Percentiles rank a stretch among this genome's conserved stretches.
phyloP scores from a whole-genome alignment of 108 stramenopile species.

The Discostella pseudostelligera region DNA sequence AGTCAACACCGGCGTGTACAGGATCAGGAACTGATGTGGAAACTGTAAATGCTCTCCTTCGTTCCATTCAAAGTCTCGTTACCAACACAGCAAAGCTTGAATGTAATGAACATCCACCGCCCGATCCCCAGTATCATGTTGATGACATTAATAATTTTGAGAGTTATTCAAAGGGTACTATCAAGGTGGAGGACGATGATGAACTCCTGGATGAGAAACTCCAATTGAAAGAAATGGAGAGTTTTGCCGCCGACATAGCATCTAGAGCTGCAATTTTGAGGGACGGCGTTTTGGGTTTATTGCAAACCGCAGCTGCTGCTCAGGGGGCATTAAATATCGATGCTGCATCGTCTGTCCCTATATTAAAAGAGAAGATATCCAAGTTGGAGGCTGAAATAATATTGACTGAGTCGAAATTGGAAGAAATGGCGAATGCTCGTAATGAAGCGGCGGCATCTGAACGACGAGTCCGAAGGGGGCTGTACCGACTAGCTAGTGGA shows the following conservation, averaged over 20 bases:
- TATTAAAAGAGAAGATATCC: conserved; percentile 51
- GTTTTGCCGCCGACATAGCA: conserved; percentile 40
- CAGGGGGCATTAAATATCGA: background rate
- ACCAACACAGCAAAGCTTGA: conserved; percentile 11
- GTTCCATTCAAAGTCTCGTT: conserved; percentile 29
- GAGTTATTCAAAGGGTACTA: conserved; percentile 26
- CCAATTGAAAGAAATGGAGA: conserved; percentile 44
- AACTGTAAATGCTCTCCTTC: conserved; percentile 26
- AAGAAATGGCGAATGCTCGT: conserved; percentile 64
- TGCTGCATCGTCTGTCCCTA: conserved; percentile 11
- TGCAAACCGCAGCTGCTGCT: conserved; percentile 25
- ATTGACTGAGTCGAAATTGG: conserved; percentile 29
- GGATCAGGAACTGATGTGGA: conserved; percentile 44
- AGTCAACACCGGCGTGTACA: conserved; percentile 26
- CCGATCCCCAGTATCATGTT: conserved; percentile 20
- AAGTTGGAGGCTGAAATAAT: conserved; percentile 29
- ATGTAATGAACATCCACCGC: conserved; percentile 6
- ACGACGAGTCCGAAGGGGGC: conserved; percentile 68
- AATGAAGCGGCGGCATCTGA: conserved; percentile 71
- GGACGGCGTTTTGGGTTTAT: conserved; percentile 49
- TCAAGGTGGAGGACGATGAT: conserved; percentile 29
- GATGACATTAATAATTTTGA: conserved; percentile 38
- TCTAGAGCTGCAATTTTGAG: conserved; percentile 47
- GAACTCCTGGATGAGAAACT: conserved; percentile 26
- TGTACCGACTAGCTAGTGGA: conserved; percentile 75